Conservation (phyloP, 2,329 filamentous ascomycete species). For the Hirsutella minnesotensis region DNA sequence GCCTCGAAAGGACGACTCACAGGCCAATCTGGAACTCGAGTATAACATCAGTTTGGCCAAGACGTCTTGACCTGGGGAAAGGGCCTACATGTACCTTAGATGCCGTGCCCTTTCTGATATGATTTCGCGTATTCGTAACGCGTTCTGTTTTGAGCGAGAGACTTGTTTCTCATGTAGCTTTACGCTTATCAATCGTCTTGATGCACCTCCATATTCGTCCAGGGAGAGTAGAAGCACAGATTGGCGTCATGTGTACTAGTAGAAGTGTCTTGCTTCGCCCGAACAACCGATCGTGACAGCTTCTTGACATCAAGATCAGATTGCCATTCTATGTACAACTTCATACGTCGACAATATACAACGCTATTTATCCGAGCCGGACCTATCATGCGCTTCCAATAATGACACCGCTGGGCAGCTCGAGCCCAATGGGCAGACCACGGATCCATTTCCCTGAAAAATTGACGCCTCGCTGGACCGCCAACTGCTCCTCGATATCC, state of each 20-base stretch:
- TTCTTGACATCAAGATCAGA: too few relatives aligned
- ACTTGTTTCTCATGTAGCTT: too few relatives aligned
- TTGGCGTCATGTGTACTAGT: too few relatives aligned
- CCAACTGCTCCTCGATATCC: slow-evolving; percentile 39
- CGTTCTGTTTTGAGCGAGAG: too few relatives aligned
- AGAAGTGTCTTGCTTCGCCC: too few relatives aligned
- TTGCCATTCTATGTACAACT: too few relatives aligned
- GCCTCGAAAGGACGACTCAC: slow-evolving; percentile 21
- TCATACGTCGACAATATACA: not conserved
- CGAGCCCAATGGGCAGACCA: slow-evolving; percentile 34
- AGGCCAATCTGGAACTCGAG: slow-evolving; percentile 45
- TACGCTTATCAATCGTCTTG: too few relatives aligned
- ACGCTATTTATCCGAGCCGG: not conserved
- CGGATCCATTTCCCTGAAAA: slow-evolving; percentile 26
- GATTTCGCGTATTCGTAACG: too few relatives aligned
- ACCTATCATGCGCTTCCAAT: slow-evolving; percentile 10
- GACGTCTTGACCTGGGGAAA: not conserved
- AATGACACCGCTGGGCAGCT: slow-evolving; percentile 35
- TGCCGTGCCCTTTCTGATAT: too few relatives aligned
- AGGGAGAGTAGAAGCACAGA: too few relatives aligned
- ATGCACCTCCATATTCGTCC: too few relatives aligned
- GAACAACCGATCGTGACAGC: too few relatives aligned
- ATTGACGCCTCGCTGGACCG: slow-evolving; percentile 15
- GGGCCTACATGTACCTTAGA: not conserved
- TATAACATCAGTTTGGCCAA: slow-evolving; percentile 44